A percentile compares a stretch with the other conserved stretches of the same genome.
phyloP scores from a whole-genome alignment of 1,139 yeast species.

The Lodderomyces oxycetoniae region DNA sequence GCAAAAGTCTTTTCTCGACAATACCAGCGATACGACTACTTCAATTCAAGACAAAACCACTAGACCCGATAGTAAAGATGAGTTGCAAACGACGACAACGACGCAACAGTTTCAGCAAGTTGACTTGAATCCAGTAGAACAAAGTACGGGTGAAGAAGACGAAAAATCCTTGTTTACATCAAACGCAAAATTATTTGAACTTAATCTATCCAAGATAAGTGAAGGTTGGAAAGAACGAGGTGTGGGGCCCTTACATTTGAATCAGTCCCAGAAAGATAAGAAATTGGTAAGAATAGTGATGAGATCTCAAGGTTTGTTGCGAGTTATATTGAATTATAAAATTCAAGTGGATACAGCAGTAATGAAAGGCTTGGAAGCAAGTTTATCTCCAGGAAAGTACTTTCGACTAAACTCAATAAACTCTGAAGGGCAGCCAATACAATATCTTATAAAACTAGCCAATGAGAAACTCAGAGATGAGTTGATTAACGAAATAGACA shows the following conservation, averaged over 20 bases:
- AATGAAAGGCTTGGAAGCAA: conserved; percentile 78
- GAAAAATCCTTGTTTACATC: conserved; percentile 67
- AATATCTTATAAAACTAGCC: conserved; percentile 74
- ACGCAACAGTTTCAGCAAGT: conserved; percentile 46
- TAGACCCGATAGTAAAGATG: conserved; percentile 1
- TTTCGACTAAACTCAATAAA: conserved; percentile 53
- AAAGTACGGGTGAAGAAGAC: conserved; percentile 84
- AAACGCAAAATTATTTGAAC: conserved; percentile 75
- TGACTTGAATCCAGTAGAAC: conserved; percentile 48
- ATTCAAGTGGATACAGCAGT: conserved; percentile 54
- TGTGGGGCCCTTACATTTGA: conserved; percentile 78
- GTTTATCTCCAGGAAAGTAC: conserved; percentile 74
- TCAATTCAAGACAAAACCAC: neutral
- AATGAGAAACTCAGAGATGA: conserved; percentile 57
- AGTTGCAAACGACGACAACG: conserved; percentile 9
- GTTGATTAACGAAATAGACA: conserved; percentile 49
- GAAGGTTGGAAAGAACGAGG: conserved; percentile 98
- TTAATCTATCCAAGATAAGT: conserved; percentile 57
- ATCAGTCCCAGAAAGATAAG: conserved; percentile 42
- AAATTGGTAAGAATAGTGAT: conserved; percentile 59
- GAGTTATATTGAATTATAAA: conserved; percentile 77
- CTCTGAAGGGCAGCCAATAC: conserved; percentile 61
- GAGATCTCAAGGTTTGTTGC: conserved; percentile 84
- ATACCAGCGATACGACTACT: neutral
- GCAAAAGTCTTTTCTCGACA: conserved; percentile 56